Base-by-base conservation (phyloP, 495 filamentous ascomycete genomes). In the Xylaria telfairii region DNA sequence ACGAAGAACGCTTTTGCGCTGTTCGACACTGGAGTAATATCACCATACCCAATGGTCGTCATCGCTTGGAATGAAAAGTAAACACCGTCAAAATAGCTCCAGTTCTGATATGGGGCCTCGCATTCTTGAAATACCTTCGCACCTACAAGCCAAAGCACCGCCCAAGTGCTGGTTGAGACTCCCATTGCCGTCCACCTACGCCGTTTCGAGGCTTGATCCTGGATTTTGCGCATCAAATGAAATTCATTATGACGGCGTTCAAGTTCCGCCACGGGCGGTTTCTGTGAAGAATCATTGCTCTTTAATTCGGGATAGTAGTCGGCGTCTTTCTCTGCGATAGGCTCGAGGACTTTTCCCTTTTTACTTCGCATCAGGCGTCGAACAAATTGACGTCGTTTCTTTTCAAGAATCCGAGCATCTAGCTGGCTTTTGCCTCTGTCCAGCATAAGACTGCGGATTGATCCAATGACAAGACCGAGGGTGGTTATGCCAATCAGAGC, bases 1-100 rank as follows among this genome's bases (percentile, higher is more conserved):
- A 98, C 92, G 80, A 96, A 97, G 76, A 96, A 95, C 0, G 91
- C 81, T 74, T 90, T 92, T 0, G 91, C 92, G 3, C 89, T 84
- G 71, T 92, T 93, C 41, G 89, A 92, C 9, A 87, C 79, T 0
- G 91, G 92, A 39, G 87, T 88, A 39, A 90, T 83, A 71, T 97
- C 93, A 3, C 94, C 94, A 73, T 94, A 97, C 0, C 94, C 94
- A 63, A 97, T 93, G 1, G 94, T 97, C 7, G 95, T 83, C 42
- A 97, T 85, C 4, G 89, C 88, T 4, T 89, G 89, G 76, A 93
- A 97, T 4, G 91, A 79, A 79, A 96, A 96, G 77, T 96, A 97
- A 8, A 97, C 78, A 0, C 88, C 84, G 17, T 90, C 81, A 69
- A 96, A 96, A 74, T 97, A 97, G n/a, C 80, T 85, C 94, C 93